Evolutionary conservation across 179 eudicot species (phyloP), one percentile per base, ranked within the genome.

Genomic region (Patellifolia procumbens): DNA sequence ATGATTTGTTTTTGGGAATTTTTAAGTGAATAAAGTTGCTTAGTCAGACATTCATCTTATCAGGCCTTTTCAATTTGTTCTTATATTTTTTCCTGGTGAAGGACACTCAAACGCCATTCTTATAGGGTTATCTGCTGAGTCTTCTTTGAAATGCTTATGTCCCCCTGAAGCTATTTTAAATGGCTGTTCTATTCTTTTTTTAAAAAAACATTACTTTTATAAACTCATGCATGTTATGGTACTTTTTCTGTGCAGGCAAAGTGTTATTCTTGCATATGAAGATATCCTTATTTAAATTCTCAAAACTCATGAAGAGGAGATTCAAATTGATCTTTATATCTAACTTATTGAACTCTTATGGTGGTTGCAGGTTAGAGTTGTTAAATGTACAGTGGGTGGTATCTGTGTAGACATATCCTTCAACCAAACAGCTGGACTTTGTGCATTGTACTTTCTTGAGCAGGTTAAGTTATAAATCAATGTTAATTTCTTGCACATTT

Each of bases 401-500:
- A 80, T 87, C 32, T 72, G 81, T 19, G 85, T 89, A 12, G 92
- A 89, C 70, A 81, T 89, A 71, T 89, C 92, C 37, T 84, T 89
- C 82, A 87, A 89, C 68, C 92, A 87, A 80, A 79, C 86, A 35
- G 89, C 85, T 51, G 92, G 90, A 66, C 83, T 87, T 63, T 78
- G 81, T 77, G 80, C 90, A 6, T 72, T 87, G 64, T 79, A 78
- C 81, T 87, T 89, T 82, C 88, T 89, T 60, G 90, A 89, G 58
- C 85, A 84, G 89, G 92, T 76, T 49, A 68, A 56, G 52, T 65
- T 61, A 45, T 22, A 24, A 74, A 46, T 61, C 46, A 24, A 6
- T 22, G 17, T n/a, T 59, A 56, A 19, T 51, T 22, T 26, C 68
- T 43, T 31, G 26, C 76, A 43, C 58, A 29, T 34, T 28, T 43